Conservation (phyloP, 306 rosid genomes). For the Casuarina glauca region DNA sequence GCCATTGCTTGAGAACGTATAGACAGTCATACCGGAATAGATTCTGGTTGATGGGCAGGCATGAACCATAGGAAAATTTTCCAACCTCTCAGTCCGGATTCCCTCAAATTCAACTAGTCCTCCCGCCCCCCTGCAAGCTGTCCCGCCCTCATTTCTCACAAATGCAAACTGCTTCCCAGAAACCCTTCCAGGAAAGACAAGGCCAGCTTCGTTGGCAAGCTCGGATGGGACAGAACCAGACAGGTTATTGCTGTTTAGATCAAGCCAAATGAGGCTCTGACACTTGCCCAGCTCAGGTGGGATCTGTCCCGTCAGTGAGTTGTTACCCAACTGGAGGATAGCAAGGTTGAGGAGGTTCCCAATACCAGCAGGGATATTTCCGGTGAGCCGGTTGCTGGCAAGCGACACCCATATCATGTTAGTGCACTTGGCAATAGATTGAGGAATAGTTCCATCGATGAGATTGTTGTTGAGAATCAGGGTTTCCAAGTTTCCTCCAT, state of each 20-base stretch:
- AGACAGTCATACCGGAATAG: conserved; percentile 63
- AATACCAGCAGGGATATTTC: conserved; percentile 60
- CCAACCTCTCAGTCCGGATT: conserved; percentile 50
- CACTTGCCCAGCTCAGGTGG: conserved; percentile 71
- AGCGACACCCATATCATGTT: conserved; percentile 69
- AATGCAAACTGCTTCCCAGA: conserved; percentile 79
- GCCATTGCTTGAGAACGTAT: conserved; percentile 54
- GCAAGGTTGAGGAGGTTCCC: conserved; percentile 56
- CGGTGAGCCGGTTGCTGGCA: conserved; percentile 53
- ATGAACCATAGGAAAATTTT: conserved; percentile 60
- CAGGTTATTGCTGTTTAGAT: conserved; percentile 58
- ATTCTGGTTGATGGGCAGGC: conserved; percentile 67
- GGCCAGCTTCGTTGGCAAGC: conserved; percentile 65
- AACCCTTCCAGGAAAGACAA: conserved; percentile 54
- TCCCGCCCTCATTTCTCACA: conserved; percentile 79
- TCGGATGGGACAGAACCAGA: conserved; percentile 53
- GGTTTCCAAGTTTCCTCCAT: conserved; percentile 58
- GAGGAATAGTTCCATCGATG: conserved; percentile 59
- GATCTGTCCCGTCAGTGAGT: conserved; percentile 63
- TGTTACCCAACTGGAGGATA: conserved; percentile 68
- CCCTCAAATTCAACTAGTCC: conserved; percentile 73
- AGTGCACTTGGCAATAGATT: conserved; percentile 58
- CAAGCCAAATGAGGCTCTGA: conserved; percentile 66
- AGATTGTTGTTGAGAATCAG: conserved; percentile 63
- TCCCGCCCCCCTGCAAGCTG: conserved; percentile 79